Conservation (phyloP, 2,329 filamentous ascomycete genomes). For the Alternaria consortialis region DNA sequence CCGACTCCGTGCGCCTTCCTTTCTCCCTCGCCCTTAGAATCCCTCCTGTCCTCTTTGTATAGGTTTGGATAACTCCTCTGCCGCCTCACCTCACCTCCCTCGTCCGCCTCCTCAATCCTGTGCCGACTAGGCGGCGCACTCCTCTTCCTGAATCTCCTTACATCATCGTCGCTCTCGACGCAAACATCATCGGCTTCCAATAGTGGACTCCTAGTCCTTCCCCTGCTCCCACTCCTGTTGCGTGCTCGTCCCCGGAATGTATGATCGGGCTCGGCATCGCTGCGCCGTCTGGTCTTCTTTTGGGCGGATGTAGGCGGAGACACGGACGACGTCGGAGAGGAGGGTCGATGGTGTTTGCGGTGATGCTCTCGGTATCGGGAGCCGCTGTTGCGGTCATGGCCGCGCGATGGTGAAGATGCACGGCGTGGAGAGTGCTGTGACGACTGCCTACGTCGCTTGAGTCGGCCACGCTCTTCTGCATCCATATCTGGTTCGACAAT, state of each 20-base stretch:
- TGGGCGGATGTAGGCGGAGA: conserved; percentile 30
- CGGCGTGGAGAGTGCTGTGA: conserved; percentile 42
- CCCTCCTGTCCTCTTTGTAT: conserved; percentile 32
- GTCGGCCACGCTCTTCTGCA: conserved; percentile 42
- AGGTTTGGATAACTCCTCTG: conserved; percentile 51
- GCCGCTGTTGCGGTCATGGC: conserved; percentile 45
- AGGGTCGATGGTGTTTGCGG: conserved; percentile 42
- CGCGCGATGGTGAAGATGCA: conserved; percentile 44
- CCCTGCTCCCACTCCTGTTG: conserved; percentile 34
- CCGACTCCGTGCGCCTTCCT: background rate
- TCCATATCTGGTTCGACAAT: conserved; percentile 51
- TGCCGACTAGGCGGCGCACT: conserved; percentile 46
- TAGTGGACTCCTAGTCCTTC: conserved; percentile 33
- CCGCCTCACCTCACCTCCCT: conserved; percentile 39
- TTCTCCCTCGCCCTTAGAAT: conserved; percentile 21
- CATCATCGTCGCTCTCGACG: conserved; percentile 34
- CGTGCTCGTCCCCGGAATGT: conserved; percentile 45
- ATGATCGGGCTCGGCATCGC: conserved; percentile 49
- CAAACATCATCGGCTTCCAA: conserved; percentile 35
- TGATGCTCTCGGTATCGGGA: conserved; percentile 44
- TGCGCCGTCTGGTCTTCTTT: conserved; percentile 43
- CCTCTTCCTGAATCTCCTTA: conserved; percentile 43
- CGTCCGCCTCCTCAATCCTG: conserved; percentile 31
- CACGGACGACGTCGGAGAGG: conserved; percentile 35
- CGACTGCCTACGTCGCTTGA: conserved; percentile 42